Evolutionary conservation across 257 asterid species (phyloP).

Genomic region (Eustoma russellianum): DNA sequence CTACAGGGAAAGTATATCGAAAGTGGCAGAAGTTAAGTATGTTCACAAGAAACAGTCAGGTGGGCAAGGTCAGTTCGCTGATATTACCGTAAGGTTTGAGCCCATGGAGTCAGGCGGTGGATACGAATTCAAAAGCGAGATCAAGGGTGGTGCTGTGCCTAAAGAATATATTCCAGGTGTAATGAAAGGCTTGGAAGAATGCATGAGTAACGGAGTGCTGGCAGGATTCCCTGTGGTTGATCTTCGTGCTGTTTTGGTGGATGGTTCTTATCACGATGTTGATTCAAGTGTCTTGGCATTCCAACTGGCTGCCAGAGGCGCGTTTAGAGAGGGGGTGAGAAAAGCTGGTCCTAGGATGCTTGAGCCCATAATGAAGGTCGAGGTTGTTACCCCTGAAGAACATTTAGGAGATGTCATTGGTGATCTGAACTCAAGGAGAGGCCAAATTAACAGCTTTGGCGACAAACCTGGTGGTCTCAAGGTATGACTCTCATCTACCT

Average conservation of each 20-base stretch:
- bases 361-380: conserved; percentile 91
- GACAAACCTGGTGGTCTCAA: conserved; percentile 99
- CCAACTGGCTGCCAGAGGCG: conserved; percentile 96
- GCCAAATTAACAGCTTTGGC: conserved; percentile 81
- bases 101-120: conserved; percentile 84
- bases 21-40: conserved; percentile 62
- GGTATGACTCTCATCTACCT: conserved; percentile 27
- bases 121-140: conserved; percentile 93
- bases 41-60: conserved; percentile 98
- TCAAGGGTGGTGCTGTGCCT: conserved; percentile 95
- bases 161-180: conserved; percentile 96
- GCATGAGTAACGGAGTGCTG: conserved; percentile 86
- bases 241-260: conserved; percentile 87
- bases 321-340: conserved; percentile 86
- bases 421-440: conserved; percentile 94
- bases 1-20: conserved; percentile 92
- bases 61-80: conserved; percentile 96
- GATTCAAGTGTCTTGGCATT: conserved; percentile 97
- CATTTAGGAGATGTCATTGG: conserved; percentile 97
- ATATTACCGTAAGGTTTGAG: conserved; percentile 78
- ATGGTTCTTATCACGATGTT: conserved; percentile 93
- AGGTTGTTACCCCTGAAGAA: conserved; percentile 93
- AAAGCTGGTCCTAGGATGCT: conserved; percentile 89
- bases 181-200: conserved; percentile 93
- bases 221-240: conserved; percentile 97